Percentiles rank a stretch among this genome's conserved stretches.
These are phyloP conservation scores for Arthrobotrys megalospora DNA, from an alignment of 2,329 filamentous ascomycete genomes.

Conservation along the genomic window DNA sequence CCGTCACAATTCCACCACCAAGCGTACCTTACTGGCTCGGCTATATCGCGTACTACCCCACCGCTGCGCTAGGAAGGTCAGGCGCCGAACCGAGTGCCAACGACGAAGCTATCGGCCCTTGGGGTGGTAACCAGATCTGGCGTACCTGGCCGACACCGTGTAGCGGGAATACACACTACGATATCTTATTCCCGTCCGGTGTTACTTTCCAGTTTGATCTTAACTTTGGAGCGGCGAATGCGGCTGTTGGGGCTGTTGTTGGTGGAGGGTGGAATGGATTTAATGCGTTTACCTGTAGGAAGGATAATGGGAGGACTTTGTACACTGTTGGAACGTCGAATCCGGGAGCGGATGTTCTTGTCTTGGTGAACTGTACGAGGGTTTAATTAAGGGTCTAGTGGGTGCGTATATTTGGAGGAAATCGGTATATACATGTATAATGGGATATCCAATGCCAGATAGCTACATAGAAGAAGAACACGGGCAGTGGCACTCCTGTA, in stretches of 20 bases:
- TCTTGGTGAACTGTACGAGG: conserved; percentile 41
- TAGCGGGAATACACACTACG: conserved; percentile 51
- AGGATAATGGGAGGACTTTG: conserved; percentile 24
- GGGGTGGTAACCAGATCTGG: conserved; percentile 16
- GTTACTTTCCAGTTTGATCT: conserved; percentile 45
- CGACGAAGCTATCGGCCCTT: conserved; percentile 43
- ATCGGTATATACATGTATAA: background rate
- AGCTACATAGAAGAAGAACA: too few species aligned
- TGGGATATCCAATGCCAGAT: background rate
- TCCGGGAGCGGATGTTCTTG: background rate
- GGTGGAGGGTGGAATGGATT: conserved; percentile 58
- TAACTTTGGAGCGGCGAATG: conserved; percentile 16
- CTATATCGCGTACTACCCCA: conserved; percentile 45
- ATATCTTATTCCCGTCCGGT: conserved; percentile 36
- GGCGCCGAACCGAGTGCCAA: conserved; percentile 8
- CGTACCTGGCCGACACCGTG: conserved; percentile 50
- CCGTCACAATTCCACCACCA: background rate
- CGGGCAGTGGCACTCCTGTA: too few species aligned
- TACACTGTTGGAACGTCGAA: background rate
- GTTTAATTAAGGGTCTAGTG: background rate
- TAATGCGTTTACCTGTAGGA: conserved; percentile 39
- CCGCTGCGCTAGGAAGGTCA: background rate
- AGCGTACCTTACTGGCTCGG: conserved; percentile 28
- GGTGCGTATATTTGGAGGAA: background rate
- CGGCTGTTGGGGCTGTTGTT: conserved; percentile 29